Conservation (phyloP, 116 monocot genomes). For the Phalaenopsis hybrid region DNA sequence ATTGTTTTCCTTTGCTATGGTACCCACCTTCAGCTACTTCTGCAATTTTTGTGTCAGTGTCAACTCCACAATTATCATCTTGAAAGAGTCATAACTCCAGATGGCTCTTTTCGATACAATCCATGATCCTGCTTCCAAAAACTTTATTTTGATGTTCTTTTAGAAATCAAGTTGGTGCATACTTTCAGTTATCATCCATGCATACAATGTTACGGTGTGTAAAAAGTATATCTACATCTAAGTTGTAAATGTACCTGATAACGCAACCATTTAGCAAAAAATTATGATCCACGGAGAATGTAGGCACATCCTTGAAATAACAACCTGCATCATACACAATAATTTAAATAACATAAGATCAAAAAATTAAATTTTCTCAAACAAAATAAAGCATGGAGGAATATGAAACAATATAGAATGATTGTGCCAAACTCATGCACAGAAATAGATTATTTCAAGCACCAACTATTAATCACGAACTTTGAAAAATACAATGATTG, state of each 20-base stretch:
- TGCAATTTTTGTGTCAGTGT: background rate
- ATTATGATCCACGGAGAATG: background rate
- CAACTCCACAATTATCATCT: background rate
- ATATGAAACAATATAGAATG: background rate
- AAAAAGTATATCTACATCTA: background rate
- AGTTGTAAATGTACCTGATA: background rate
- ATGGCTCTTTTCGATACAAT: background rate
- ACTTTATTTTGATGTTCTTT: too few relatives aligned
- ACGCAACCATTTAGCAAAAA: background rate
- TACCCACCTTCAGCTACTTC: background rate
- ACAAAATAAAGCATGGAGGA: background rate
- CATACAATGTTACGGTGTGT: background rate
- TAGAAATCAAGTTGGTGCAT: background rate
- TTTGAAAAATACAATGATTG: background rate
- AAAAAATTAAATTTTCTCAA: background rate
- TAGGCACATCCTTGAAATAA: slow-evolving; percentile 2
- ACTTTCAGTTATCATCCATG: background rate
- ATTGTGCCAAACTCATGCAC: background rate
- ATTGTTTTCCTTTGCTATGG: background rate
- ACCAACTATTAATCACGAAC: slow-evolving; percentile 3
- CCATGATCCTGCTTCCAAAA: background rate
- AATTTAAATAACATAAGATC: background rate
- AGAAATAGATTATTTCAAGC: background rate
- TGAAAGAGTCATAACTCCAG: background rate
- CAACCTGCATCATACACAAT: slow-evolving; percentile 1